Evolutionary conservation across 805 yeast genomes (phyloP).

Genomic region (Zygotorulaspora danielsina): DNA sequence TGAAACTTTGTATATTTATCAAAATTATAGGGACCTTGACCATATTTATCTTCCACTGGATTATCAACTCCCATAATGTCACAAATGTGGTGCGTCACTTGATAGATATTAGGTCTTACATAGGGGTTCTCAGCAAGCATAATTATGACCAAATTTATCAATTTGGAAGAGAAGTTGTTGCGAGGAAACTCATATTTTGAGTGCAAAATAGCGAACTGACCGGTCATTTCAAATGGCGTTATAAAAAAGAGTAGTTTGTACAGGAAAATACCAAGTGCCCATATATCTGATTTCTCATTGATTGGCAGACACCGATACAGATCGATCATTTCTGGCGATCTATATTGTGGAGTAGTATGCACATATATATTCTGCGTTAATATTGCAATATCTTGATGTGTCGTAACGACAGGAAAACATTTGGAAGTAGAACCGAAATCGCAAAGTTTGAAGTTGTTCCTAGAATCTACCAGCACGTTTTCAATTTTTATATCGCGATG

Average conservation of each 20-base stretch:
- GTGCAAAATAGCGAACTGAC: constrained; percentile 81
- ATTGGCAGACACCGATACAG: constrained; percentile 76
- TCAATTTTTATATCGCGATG: constrained; percentile 95
- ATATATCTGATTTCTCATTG: constrained; percentile 87
- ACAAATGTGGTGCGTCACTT: constrained; percentile 62
- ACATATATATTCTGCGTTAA: constrained; percentile 78
- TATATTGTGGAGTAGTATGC: constrained; percentile 93
- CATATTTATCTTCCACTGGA: constrained; percentile 44
- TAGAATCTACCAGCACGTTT: constrained; percentile 75
- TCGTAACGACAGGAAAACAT: constrained; percentile 49
- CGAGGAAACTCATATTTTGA: constrained; percentile 76
- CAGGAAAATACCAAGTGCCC: constrained; percentile 94
- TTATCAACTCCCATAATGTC: constrained; percentile 52
- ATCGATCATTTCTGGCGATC: constrained; percentile 96
- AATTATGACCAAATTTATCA: constrained; percentile 70
- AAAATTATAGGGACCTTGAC: constrained; percentile 52
- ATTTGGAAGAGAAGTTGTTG: constrained; percentile 66
- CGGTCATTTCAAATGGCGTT: constrained; percentile 85
- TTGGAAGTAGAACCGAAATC: constrained; percentile 87
- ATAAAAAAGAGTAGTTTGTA: constrained; percentile 88
- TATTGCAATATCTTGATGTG: constrained; percentile 72
- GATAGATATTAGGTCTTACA: constrained; percentile 81
- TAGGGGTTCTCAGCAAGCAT: constrained; percentile 81
- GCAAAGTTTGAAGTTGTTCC: constrained; percentile 71
- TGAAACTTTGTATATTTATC: constrained; percentile 53